Evolutionary conservation across 805 yeast species (phyloP).

Genomic region (Ascoidea asiatica): DNA sequence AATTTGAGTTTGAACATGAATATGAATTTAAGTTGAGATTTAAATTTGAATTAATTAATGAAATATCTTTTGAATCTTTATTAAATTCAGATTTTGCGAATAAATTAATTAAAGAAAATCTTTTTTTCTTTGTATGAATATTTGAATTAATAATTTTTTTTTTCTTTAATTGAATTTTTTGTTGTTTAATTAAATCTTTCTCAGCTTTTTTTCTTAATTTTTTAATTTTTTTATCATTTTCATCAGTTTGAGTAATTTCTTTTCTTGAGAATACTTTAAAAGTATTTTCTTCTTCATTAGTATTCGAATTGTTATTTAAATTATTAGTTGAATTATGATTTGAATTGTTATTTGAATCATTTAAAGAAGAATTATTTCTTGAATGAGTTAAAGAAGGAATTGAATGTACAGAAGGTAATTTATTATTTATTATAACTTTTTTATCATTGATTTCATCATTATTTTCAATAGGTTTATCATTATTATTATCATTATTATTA

Average conservation of each 20-base stretch:
- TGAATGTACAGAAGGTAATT: background rate
- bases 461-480: background rate
- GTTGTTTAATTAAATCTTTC: too few relatives aligned
- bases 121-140: background rate
- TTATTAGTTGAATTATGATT: background rate
- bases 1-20: too few relatives aligned
- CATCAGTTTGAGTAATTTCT: constrained; percentile 1
- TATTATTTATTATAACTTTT: background rate
- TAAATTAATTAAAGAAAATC: background rate
- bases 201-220: background rate
- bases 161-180: constrained; percentile 3
- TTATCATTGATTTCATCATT: background rate
- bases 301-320: background rate
- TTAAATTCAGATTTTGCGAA: background rate
- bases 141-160: background rate
- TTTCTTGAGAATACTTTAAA: constrained; percentile 3
- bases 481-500: constrained; percentile 1
- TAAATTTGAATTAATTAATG: too few relatives aligned
- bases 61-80: background rate
- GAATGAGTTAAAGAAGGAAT: constrained; percentile 1
- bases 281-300: background rate
- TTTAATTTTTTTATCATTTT: too few relatives aligned
- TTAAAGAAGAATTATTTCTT: constrained; percentile 1
- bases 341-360: background rate
- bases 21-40: too few relatives aligned